Base-by-base conservation (phyloP, 1,284 basidiomycete species). In the Volvariella surrecta region DNA sequence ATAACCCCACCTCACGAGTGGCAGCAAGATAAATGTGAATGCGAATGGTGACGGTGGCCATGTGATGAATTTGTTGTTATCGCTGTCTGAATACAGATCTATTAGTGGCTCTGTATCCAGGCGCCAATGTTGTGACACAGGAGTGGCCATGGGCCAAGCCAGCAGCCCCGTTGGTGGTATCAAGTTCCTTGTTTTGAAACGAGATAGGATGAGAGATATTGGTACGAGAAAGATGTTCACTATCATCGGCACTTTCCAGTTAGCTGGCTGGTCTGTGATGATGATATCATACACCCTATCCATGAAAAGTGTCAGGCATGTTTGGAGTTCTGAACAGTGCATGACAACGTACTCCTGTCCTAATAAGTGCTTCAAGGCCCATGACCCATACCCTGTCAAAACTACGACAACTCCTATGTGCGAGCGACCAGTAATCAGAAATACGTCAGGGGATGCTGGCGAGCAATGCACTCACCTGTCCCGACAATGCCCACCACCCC, bases 161-260 rank as follows among this genome's bases (percentile, higher is more conserved):
- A 85, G 71, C 39, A 85, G 67, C 28, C 69, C 53, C 6, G 24
- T 28, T 11, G 24, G 24, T 15, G 69, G 65, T 38, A 69, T 52
- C 42, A 84, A 58, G 3, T 79, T 68, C 3, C 53, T 52, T 8
- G 52, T 39, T 50, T 58, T 20, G 67, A 82, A 49, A 53, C 64
- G 57, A 45, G 66, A 56, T 56, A 68, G 51, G 59, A 73, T 61
- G 52, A 72, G 60, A 35, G 59, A 59, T 19, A 72, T 54, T 11
- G 76, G 68, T 3, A 79, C 65, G 39, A 79, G 71, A 32, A 82
- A 84, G 11, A 89, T 76, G 55, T 87, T 79, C 55, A 87, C 57
- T 59, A 72, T 82, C 22, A 82, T 78, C 37, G 76, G 72, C 73
- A 76, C 77, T 0, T 81, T 76, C 81, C 86, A 84, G 37, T 79